Evolutionary conservation across 192 early-diverging fungal species (phyloP), one percentile per base, ranked within the genome.

Genomic region (Entomortierella lignicola): DNA sequence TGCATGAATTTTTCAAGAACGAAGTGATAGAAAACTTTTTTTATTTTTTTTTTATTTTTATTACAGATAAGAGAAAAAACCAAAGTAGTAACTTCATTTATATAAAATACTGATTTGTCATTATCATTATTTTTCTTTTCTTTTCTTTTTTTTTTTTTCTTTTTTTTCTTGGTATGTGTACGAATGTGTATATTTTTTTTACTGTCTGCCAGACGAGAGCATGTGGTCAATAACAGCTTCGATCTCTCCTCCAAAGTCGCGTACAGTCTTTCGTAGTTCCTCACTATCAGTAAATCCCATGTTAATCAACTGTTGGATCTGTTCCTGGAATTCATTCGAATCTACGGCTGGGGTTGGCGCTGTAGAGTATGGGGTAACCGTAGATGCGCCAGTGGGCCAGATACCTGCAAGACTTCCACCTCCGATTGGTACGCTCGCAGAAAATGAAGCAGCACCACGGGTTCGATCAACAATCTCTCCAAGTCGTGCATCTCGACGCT

Each of bases 201-300:
- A 37, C 34, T 37, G 34, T 37, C 34, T 4, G 34, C 34, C 10
- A 4, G 34, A 37, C 5, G 10, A 10, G 34, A 37, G 34, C 34
- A 37, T 37, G 48, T 60, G 66, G 18, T 70, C 75, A 8, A 79
- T 57, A n/a, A 70, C 75, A 4, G 68, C 75, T 13, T 69, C 75
- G 11, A 79, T 44, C 39, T 79, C 67, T 4, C 75, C 75, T 34
- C 75, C 67, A 69, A 79, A 70, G n/a, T 79, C 68, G 2, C 57
- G 54, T 18, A 66, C 55, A 7, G 66, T 42, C 15, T 60, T 61
- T 26, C 75, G 67, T 4, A 79, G 54, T 50, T 79, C 62, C 2
- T 37, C 29, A 30, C 29, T 70, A 29, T 79, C 75, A 3, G 30
- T 43, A 41, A 79, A 79, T 10, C 75, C 75, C 75, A 79, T 79